These are phyloP conservation scores for Pseudogymnoascus sp. DNA, from an alignment of 2,329 filamentous ascomycete species.

Conservation along the genomic window DNA sequence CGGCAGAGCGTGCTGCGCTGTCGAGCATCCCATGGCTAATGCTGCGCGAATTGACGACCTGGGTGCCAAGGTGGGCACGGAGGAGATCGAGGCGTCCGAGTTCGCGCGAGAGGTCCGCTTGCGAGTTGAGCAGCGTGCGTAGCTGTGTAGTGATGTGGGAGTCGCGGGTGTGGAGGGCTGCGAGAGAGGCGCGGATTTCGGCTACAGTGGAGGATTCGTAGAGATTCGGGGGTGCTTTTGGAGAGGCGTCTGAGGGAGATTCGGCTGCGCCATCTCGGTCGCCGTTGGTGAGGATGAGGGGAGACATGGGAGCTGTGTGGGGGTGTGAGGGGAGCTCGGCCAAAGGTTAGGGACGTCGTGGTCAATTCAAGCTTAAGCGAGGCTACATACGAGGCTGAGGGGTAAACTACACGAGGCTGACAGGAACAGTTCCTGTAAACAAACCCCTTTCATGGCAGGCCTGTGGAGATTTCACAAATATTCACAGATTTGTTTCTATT, in stretches of 20 bases:
- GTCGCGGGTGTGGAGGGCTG: constrained; percentile 68
- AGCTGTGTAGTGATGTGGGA: constrained; percentile 64
- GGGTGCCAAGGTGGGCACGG: constrained; percentile 77
- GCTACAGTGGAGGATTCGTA: constrained; percentile 65
- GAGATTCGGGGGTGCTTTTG: constrained; percentile 31
- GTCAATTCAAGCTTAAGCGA: constrained; percentile 7
- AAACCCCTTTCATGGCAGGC: neutral
- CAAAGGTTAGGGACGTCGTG: neutral
- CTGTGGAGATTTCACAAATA: neutral
- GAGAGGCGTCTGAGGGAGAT: constrained; percentile 12
- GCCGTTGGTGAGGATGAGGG: constrained; percentile 27
- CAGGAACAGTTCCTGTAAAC: neutral
- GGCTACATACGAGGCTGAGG: constrained; percentile 4
- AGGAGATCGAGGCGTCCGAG: constrained; percentile 81
- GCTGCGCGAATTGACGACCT: constrained; percentile 71
- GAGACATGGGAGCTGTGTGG: constrained; percentile 24
- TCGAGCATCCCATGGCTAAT: constrained; percentile 90
- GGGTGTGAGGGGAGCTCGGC: neutral
- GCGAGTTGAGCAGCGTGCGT: constrained; percentile 67
- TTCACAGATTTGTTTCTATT: neutral
- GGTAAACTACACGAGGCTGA: constrained; percentile 1
- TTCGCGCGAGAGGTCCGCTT: constrained; percentile 79
- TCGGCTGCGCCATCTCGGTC: constrained; percentile 14
- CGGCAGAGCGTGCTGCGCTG: constrained; percentile 74
- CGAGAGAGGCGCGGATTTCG: constrained; percentile 71